Percentiles rank a stretch among this genome's conserved stretches.
Conservation (phyloP, 176 grass and related monocot genomes). For the Tillandsia leiboldiana region DNA sequence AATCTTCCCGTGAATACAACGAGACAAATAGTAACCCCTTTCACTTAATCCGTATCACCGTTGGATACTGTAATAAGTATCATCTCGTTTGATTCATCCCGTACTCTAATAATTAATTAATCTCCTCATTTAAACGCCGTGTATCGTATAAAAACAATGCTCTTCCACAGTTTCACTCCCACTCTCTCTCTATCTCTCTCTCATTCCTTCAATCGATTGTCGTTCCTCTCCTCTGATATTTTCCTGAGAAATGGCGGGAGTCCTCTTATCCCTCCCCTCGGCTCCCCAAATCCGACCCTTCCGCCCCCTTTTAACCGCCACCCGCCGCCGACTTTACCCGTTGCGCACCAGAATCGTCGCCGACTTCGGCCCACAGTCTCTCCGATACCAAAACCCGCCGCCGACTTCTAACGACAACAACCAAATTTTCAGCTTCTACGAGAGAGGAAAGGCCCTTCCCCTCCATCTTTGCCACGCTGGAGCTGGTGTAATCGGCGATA, state of each 20-base stretch:
- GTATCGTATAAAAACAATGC: too few relatives aligned
- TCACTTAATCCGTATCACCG: too few relatives aligned
- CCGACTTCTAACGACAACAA: constrained; percentile 1
- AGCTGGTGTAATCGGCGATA: constrained; percentile 10
- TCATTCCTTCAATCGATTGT: not conserved
- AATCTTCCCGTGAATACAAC: too few relatives aligned
- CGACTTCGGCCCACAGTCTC: not conserved
- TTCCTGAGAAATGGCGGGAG: constrained; percentile 19
- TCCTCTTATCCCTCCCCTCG: constrained; percentile 30
- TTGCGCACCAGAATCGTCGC: not conserved
- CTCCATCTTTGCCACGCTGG: constrained; percentile 18
- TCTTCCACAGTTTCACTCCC: too few relatives aligned
- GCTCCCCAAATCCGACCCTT: constrained; percentile 21
- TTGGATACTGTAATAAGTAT: too few relatives aligned
- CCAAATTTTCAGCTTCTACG: not conserved
- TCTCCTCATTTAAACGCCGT: too few relatives aligned
- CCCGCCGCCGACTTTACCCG: not conserved
- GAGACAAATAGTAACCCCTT: too few relatives aligned
- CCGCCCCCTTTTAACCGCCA: not conserved
- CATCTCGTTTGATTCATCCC: too few relatives aligned
- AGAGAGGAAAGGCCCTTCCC: not conserved
- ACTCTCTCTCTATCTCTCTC: not conserved
- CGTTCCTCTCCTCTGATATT: not conserved
- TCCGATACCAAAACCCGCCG: constrained; percentile 4
- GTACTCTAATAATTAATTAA: too few relatives aligned